Evolutionary conservation across 2,329 filamentous ascomycete genomes (phyloP).

Genomic region (Arthroderma sp.): DNA sequence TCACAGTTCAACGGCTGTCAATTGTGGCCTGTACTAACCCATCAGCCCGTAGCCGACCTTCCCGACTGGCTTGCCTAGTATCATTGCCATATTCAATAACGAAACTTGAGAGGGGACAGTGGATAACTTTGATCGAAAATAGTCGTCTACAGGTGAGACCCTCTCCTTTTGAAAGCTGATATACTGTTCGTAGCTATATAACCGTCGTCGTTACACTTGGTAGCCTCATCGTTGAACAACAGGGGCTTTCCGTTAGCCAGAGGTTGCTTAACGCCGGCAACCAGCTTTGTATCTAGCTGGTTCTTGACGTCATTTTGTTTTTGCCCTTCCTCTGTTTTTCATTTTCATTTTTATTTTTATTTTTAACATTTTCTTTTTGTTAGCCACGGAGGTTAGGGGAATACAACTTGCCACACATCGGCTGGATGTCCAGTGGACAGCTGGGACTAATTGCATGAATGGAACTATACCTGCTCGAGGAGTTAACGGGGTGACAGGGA

Average conservation of each 20-base stretch:
- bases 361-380: background rate
- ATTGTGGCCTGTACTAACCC: slow-evolving; percentile 10
- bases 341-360: too few relatives aligned
- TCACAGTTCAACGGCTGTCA: too few relatives aligned
- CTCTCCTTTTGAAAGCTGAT: background rate
- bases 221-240: background rate
- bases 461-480: too few relatives aligned
- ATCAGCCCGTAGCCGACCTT: slow-evolving; percentile 20
- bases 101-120: too few relatives aligned
- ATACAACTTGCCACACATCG: background rate
- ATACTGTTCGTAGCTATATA: too few relatives aligned
- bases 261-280: too few relatives aligned
- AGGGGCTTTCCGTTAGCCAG: background rate
- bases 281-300: background rate
- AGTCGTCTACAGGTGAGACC: background rate
- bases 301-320: background rate
- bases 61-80: slow-evolving; percentile 18
- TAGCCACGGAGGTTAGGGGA: background rate
- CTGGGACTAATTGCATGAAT: too few relatives aligned
- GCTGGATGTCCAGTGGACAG: background rate
- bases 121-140: background rate
- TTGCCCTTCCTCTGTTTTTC: too few relatives aligned
- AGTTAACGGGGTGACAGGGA: background rate
- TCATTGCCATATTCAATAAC: slow-evolving; percentile 11
- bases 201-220: background rate